These are phyloP conservation scores for Podila clonocystis DNA, from an alignment of 192 early-diverging fungal species.

Conservation along the genomic window DNA sequence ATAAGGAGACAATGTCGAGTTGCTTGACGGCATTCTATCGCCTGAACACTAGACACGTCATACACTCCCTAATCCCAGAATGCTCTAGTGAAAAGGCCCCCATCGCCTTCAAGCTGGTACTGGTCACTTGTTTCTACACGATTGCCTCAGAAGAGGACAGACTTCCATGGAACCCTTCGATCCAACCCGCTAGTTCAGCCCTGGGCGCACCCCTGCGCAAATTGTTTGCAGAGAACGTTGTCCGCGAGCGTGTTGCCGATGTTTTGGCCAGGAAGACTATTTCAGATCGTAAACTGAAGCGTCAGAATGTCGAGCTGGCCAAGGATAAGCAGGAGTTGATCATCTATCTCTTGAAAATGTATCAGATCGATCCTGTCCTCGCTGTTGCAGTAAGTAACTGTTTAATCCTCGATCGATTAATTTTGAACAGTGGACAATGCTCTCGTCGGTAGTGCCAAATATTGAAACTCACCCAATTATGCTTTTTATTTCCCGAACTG, in stretches of 20 bases:
- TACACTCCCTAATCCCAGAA: constrained; percentile 76
- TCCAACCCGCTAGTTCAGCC: constrained; percentile 63
- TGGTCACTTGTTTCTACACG: constrained; percentile 79
- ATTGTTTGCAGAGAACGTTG: constrained; percentile 69
- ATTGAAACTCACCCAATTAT: constrained; percentile 1
- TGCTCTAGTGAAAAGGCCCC: constrained; percentile 76
- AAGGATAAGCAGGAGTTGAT: constrained; percentile 89
- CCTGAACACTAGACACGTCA: constrained; percentile 76
- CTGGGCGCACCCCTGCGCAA: constrained; percentile 68
- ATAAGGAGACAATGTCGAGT: constrained; percentile 80
- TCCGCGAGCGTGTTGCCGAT: constrained; percentile 45
- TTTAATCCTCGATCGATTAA: constrained; percentile 6
- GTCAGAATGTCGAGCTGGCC: constrained; percentile 60
- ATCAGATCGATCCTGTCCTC: constrained; percentile 79
- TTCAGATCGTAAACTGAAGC: constrained; percentile 54
- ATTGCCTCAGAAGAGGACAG: constrained; percentile 73
- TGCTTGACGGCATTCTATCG: constrained; percentile 83
- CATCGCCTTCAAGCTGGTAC: constrained; percentile 80
- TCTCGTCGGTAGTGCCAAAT: neutral
- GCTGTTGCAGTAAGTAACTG: constrained; percentile 71
- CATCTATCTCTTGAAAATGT: constrained; percentile 77
- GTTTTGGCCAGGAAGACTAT: constrained; percentile 46
- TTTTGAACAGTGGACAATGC: neutral
- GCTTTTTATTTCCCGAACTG: neutral
- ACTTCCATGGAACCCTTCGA: constrained; percentile 77